Evolutionary conservation across 768 basidiomycete species (phyloP).

Genomic region (Scleroderma citrinum): DNA sequence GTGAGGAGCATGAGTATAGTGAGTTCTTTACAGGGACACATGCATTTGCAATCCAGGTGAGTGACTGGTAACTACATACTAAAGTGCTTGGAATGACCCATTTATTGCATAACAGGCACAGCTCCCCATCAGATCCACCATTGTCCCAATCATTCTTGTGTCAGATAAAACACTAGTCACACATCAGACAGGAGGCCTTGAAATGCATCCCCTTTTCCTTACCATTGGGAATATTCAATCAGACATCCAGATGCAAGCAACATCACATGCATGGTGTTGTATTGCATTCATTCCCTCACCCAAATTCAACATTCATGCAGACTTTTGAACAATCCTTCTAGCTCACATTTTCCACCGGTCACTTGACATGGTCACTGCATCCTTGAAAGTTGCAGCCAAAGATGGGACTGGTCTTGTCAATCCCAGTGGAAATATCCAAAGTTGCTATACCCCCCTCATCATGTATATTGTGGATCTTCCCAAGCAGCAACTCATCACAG

Average conservation of each 20-base stretch:
- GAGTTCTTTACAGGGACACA: slow-evolving; percentile 18
- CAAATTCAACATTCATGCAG: slow-evolving; percentile 15
- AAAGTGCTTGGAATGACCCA: not conserved
- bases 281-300: slow-evolving; percentile 26
- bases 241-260: slow-evolving; percentile 11
- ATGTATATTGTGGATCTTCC: not conserved
- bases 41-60: slow-evolving; percentile 20
- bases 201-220: slow-evolving; percentile 22
- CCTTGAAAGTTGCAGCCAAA: slow-evolving; percentile 25
- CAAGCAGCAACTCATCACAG: not conserved
- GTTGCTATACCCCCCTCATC: not conserved
- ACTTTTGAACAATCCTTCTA: slow-evolving; percentile 19
- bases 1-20: slow-evolving; percentile 7
- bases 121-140: slow-evolving; percentile 19
- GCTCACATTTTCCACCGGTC: slow-evolving; percentile 23
- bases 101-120: slow-evolving; percentile 5
- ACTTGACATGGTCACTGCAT: slow-evolving; percentile 23
- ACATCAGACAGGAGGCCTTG: slow-evolving; percentile 21
- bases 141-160: slow-evolving; percentile 24
- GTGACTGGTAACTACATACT: not conserved
- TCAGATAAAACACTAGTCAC: slow-evolving; percentile 32
- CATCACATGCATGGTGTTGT: slow-evolving; percentile 4
- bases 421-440: slow-evolving; percentile 2
- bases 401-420: slow-evolving; percentile 25
- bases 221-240: slow-evolving; percentile 18